Percentiles rank a stretch among this genome's conserved stretches.
Conservation (phyloP, 2,329 filamentous ascomycete genomes). For the Fusarium austroafricanum region DNA sequence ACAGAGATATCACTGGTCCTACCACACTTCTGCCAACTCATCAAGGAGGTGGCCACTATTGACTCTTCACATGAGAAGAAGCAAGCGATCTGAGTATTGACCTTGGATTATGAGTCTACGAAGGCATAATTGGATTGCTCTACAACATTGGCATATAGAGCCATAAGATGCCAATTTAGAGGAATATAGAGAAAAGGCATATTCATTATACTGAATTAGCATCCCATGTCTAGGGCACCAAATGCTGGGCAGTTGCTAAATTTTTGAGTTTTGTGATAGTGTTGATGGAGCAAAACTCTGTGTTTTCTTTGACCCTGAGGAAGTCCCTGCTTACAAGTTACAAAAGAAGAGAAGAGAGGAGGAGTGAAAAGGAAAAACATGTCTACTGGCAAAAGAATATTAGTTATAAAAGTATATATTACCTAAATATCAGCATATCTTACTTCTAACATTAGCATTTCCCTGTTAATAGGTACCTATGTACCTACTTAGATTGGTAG, state of each 20-base stretch:
- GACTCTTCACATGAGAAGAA: constrained; percentile 10
- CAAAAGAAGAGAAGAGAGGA: too few relatives aligned
- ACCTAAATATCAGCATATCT: too few relatives aligned
- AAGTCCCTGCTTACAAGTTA: too few relatives aligned
- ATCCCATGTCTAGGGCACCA: background rate
- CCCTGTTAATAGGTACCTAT: too few relatives aligned
- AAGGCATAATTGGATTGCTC: background rate
- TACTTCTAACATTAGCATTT: too few relatives aligned
- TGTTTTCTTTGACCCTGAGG: too few relatives aligned
- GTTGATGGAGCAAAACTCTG: too few relatives aligned
- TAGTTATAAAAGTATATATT: too few relatives aligned
- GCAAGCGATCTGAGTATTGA: background rate
- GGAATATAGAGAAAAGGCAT: background rate
- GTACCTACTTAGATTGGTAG: too few relatives aligned
- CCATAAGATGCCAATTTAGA: background rate
- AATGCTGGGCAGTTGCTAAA: background rate
- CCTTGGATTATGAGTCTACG: background rate
- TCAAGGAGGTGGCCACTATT: constrained; percentile 32
- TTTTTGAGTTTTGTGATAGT: background rate
- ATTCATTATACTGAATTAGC: background rate
- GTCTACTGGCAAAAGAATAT: background rate
- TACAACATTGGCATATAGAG: background rate
- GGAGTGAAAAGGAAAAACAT: background rate
- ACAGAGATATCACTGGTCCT: constrained; percentile 5
- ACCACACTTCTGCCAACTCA: constrained; percentile 29